A percentile compares a stretch with the other conserved stretches of the same genome.
Evolutionary conservation across 2,329 filamentous ascomycete genomes (phyloP).

Genomic region (Trichoderma endophyticum): DNA sequence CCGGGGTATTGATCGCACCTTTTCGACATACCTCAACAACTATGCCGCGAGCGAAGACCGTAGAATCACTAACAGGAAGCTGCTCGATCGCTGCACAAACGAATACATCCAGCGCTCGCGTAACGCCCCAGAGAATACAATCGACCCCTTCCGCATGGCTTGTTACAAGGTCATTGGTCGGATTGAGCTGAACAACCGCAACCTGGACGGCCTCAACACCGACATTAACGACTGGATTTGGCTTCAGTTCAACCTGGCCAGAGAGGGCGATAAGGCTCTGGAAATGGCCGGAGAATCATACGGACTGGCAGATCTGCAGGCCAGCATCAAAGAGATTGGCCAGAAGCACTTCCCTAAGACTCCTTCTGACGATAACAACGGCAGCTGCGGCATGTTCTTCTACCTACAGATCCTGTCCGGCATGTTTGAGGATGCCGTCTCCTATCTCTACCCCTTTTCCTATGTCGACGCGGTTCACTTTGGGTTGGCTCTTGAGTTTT

Average conservation of each 20-base stretch:
- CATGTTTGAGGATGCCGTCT: slow-evolving; percentile 90
- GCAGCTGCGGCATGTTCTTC: slow-evolving; percentile 86
- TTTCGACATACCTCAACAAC: slow-evolving; percentile 80
- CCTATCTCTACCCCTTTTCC: slow-evolving; percentile 86
- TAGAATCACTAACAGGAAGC: slow-evolving; percentile 66
- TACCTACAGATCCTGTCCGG: slow-evolving; percentile 87
- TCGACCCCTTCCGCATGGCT: slow-evolving; percentile 93
- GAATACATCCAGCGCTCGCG: slow-evolving; percentile 84
- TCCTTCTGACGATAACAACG: slow-evolving; percentile 68
- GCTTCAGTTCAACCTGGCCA: slow-evolving; percentile 67
- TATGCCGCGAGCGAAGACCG: slow-evolving; percentile 77
- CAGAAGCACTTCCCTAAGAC: slow-evolving; percentile 85
- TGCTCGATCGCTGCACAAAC: slow-evolving; percentile 83
- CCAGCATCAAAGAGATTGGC: slow-evolving; percentile 82
- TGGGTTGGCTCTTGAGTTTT: slow-evolving; percentile 82
- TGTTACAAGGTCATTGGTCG: slow-evolving; percentile 97
- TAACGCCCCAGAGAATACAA: slow-evolving; percentile 79
- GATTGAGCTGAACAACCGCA: slow-evolving; percentile 63
- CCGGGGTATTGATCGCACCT: slow-evolving; percentile 85
- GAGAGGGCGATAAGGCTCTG: slow-evolving; percentile 60
- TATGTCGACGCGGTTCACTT: slow-evolving; percentile 96
- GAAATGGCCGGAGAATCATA: slow-evolving; percentile 66
- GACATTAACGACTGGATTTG: slow-evolving; percentile 70
- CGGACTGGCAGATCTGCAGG: slow-evolving; percentile 66
- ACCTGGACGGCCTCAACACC: slow-evolving; percentile 59